These are phyloP conservation scores for Saccharum spontaneum DNA, from an alignment of 176 grass and related monocot species.

Conservation along the genomic window DNA sequence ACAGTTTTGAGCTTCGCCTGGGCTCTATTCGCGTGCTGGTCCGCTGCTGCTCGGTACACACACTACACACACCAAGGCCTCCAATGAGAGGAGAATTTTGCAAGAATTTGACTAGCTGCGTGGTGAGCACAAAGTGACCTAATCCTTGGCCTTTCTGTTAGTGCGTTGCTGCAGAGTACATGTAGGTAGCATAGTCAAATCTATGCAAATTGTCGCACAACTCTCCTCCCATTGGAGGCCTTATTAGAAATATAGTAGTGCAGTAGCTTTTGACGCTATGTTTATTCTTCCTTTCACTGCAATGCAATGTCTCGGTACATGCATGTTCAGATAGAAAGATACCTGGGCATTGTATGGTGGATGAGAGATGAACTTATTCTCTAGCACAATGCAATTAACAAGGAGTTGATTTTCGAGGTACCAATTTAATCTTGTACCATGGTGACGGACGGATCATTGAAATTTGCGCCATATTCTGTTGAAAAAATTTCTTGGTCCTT, in stretches of 20 bases:
- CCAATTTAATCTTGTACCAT: neutral
- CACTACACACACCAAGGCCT: neutral
- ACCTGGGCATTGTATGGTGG: neutral
- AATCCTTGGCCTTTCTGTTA: slow-evolving; percentile 32
- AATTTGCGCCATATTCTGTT: neutral
- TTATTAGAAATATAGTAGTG: neutral
- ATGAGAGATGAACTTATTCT: neutral
- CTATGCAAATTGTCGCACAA: neutral
- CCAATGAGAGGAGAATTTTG: neutral
- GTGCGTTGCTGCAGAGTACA: slow-evolving; percentile 12
- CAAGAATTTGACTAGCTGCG: neutral
- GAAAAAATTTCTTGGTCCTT: neutral
- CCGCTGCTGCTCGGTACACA: neutral
- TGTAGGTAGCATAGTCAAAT: slow-evolving; percentile 28
- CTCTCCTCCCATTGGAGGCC: neutral
- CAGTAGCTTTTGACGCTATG: neutral
- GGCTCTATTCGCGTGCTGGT: no score
- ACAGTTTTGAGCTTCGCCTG: neutral
- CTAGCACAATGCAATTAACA: neutral
- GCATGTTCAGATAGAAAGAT: neutral
- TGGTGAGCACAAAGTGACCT: neutral
- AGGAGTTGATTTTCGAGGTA: neutral
- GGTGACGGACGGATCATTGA: neutral
- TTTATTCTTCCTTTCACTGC: slow-evolving; percentile 33
- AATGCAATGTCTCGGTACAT: neutral